Evolutionary conservation across 1,284 basidiomycete genomes (phyloP).

Genomic region (Leccinum angustisporum): DNA sequence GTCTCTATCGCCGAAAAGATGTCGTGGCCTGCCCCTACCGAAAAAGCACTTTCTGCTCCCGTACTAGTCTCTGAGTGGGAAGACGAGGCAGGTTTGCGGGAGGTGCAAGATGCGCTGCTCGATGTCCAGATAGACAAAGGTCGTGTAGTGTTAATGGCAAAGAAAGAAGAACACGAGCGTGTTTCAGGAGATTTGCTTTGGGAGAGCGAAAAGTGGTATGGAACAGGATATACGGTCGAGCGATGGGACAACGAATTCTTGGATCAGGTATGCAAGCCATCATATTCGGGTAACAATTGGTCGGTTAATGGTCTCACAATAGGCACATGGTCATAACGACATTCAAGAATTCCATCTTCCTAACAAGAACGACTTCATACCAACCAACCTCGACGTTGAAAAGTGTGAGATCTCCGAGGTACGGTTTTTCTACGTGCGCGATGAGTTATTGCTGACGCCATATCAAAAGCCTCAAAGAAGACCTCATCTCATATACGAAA

Average conservation of each 20-base stretch:
- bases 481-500: slow-evolving; percentile 77
- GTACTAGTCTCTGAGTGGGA: slow-evolving; percentile 81
- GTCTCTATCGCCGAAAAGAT: slow-evolving; percentile 77
- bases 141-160: slow-evolving; percentile 79
- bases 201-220: slow-evolving; percentile 83
- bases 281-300: neutral
- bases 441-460: slow-evolving; percentile 1
- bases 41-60: slow-evolving; percentile 76
- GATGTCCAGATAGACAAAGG: slow-evolving; percentile 43
- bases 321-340: slow-evolving; percentile 61
- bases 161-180: slow-evolving; percentile 63
- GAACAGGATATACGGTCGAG: slow-evolving; percentile 77
- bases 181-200: slow-evolving; percentile 51
- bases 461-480: slow-evolving; percentile 61
- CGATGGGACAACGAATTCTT: slow-evolving; percentile 67
- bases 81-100: slow-evolving; percentile 48
- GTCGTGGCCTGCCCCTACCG: slow-evolving; percentile 78
- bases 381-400: slow-evolving; percentile 81
- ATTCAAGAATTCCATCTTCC: slow-evolving; percentile 78
- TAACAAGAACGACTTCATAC: slow-evolving; percentile 86
- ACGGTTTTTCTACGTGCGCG: slow-evolving; percentile 4
- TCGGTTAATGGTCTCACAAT: slow-evolving; percentile 8
- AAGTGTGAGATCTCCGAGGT: slow-evolving; percentile 69
- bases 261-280: slow-evolving; percentile 47
- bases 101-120: slow-evolving; percentile 67